Evolutionary conservation across 192 early-diverging fungal genomes (phyloP), one percentile per base, ranked within the genome.

Genomic region (Entomortierella parvispora): DNA sequence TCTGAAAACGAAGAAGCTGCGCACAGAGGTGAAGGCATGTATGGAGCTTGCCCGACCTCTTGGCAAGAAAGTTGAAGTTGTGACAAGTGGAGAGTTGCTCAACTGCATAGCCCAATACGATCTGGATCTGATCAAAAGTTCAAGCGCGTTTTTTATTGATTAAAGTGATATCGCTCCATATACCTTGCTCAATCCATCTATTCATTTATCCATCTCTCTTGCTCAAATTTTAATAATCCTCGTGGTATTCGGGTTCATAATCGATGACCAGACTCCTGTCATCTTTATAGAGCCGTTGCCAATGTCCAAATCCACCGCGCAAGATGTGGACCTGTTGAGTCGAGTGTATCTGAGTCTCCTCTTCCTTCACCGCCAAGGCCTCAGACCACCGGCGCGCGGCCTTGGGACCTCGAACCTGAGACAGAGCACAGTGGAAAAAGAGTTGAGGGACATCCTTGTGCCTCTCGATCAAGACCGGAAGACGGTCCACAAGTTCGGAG

Each of bases 401-500:
- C 62, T 90, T 93, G 62, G 92, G 92, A 4, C 92, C 93, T 49
- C 93, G 86, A 5, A 90, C 86, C 83, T 96, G 95, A 20, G 93
- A 96, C 22, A 95, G 70, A 2, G 93, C 90, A 64, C 96, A 97
- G 69, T 96, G 95, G 62, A 97, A 96, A 64, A 92, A 83, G 4
- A 97, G 65, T 25, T 80, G 59, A 1, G 92, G 92, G 6, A 93
- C 87, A 29, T 68, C 15, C 33, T 62, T 57, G 74, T 90, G 90
- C 50, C 89, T 62, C 17, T 81, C 76, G 56, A 90, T 69, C 31
- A 88, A 31, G 9, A 47, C 56, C 2, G 71, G 80, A 0, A 86
- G 75, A 31, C 54, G 45, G 26, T 86, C 87, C 4, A 68, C 66
- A 46, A 96, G 80, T 29, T 90, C 70, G 12, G 82, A 74, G 7